phyloP scores from a whole-genome alignment of 176 grass and related monocot genomes.

The Pontederia crassipes region DNA sequence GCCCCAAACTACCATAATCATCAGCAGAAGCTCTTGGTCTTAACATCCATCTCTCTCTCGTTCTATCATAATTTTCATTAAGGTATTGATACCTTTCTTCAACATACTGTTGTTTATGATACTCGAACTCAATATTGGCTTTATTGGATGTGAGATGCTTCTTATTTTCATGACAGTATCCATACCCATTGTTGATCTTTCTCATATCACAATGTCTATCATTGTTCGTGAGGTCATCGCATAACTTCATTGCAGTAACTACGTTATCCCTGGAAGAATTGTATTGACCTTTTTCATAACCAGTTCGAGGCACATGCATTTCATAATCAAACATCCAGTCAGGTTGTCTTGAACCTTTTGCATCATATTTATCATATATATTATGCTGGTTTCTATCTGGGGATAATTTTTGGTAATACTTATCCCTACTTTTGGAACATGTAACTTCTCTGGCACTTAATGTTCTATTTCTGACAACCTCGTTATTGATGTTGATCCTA shows the following conservation, averaged over 20 bases:
- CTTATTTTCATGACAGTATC: constrained; percentile 22
- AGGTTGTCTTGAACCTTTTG: constrained; percentile 20
- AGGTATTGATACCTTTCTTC: constrained; percentile 5
- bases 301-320: constrained; percentile 11
- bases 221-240: constrained; percentile 18
- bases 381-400: constrained; percentile 9
- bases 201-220: constrained; percentile 19
- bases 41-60: constrained; percentile 17
- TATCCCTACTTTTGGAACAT: constrained; percentile 19
- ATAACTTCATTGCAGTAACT: constrained; percentile 17
- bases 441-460: constrained; percentile 12
- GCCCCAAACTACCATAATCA: constrained; percentile 18
- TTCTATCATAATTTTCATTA: constrained; percentile 22
- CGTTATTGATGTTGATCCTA: constrained; percentile 20
- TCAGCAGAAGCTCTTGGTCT: constrained; percentile 29
- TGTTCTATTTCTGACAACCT: constrained; percentile 1
- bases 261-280: not conserved
- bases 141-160: constrained; percentile 9
- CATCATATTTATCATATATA: constrained; percentile 21
- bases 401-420: constrained; percentile 4
- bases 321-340: constrained; percentile 17
- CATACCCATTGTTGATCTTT: constrained; percentile 15
- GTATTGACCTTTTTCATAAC: constrained; percentile 24
- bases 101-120: not conserved
- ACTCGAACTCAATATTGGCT: constrained; percentile 11